phyloP scores from a whole-genome alignment of 2,329 filamentous ascomycete species.

The Stagonosporopsis cucurbitacearum region DNA sequence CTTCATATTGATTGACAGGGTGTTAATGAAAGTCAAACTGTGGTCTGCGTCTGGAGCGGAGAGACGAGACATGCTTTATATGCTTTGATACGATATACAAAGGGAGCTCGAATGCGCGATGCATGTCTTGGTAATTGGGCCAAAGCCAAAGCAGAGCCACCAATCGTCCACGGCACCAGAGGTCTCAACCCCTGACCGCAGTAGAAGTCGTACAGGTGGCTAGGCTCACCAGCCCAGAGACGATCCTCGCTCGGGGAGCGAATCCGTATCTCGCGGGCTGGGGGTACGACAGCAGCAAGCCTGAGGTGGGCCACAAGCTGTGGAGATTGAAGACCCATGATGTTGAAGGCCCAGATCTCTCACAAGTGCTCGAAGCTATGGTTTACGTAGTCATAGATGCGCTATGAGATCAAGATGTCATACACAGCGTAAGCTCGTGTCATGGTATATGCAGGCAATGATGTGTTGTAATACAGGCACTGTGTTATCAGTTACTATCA shows the following conservation, averaged over 20 bases:
- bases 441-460: background rate
- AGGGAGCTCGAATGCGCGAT: background rate
- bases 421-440: conserved; percentile 6
- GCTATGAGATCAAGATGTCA: background rate
- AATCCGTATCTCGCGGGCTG: background rate
- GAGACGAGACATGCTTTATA: background rate
- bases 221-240: background rate
- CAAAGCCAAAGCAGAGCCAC: background rate
- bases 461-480: conserved; percentile 2
- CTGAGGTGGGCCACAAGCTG: background rate
- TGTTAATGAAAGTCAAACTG: conserved; percentile 2
- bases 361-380: background rate
- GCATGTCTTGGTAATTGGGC: background rate
- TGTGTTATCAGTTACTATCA: background rate
- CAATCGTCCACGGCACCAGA: background rate
- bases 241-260: background rate
- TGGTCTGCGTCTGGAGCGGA: background rate
- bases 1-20: conserved; percentile 33
- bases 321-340: background rate
- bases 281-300: background rate
- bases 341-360: background rate
- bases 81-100: background rate
- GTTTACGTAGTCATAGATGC: background rate
- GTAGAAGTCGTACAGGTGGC: background rate
- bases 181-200: conserved; percentile 3